Evolutionary conservation across 306 rosid species (phyloP), one percentile per base, ranked within the genome.

Genomic region (Casuarina equisetifolia): DNA sequence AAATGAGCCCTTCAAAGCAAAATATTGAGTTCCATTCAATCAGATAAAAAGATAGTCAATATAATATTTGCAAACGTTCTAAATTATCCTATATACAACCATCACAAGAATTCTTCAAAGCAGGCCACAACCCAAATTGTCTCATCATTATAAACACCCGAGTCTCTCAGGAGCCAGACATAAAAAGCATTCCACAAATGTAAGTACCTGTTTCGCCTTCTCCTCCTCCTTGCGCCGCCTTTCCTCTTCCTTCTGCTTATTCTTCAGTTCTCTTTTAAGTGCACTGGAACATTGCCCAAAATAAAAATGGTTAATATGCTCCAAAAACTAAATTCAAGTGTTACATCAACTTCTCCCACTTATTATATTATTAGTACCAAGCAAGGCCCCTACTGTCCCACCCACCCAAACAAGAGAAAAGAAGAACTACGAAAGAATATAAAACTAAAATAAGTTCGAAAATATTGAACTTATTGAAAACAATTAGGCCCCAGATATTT

Each of bases 191-290:
- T 45, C 49, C 6, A 42, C n/a, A 5, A 69, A 11, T 1, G 1
- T 9, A 45, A 69, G 64, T 53, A 88, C 98, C 97, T 85, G 87
- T 43, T 80, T 88, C 6, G 92, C 90, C 73, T 89, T 93, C 78
- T 93, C 97, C 80, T 91, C 95, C 79, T 91, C 98, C 80, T 89
- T 93, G 38, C 89, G 90, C 78, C 68, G 75, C 72, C 90, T 83
- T 72, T 88, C 92, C 13, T 93, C 97, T 83, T 93, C 98, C 84
- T 51, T 88, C 84, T 91, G 90, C 78, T 86, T 91, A 55, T 72
- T 79, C 87, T 93, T 93, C 42, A 79, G 53, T 67, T 91, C 98
- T 62, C 91, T 90, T 84, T 93, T 93, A 69, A 76, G 85, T 42
- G 93, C 98, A 82, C 98, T 93, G 86, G 20, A 76, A 66, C 17